Conservation (phyloP, 768 basidiomycete genomes). For the Crepidotus variabilis region DNA sequence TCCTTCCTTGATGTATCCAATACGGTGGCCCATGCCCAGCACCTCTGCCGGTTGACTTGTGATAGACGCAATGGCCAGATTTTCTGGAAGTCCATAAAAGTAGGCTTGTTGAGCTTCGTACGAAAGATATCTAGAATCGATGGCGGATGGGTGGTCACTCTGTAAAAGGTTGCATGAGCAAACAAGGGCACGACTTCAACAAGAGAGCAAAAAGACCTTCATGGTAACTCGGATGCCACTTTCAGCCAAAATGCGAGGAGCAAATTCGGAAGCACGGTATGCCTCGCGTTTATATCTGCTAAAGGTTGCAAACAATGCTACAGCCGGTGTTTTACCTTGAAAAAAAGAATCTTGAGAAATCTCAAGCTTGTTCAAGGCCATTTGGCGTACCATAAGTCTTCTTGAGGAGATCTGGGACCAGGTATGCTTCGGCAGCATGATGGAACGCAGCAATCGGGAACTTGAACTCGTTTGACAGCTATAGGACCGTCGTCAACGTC, state of each 20-base stretch:
- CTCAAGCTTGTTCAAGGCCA: not conserved
- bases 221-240: slow-evolving; percentile 66
- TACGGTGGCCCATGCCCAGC: slow-evolving; percentile 75
- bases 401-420: slow-evolving; percentile 76
- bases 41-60: slow-evolving; percentile 69
- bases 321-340: slow-evolving; percentile 62
- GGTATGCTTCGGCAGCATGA: slow-evolving; percentile 77
- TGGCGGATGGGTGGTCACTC: slow-evolving; percentile 58
- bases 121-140: slow-evolving; percentile 72
- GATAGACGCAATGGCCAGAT: slow-evolving; percentile 70
- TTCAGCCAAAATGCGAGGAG: slow-evolving; percentile 68
- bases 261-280: slow-evolving; percentile 77
- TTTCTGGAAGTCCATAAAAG: slow-evolving; percentile 71
- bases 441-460: slow-evolving; percentile 78
- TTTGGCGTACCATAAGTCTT: slow-evolving; percentile 48
- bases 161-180: slow-evolving; percentile 18
- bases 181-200: not conserved
- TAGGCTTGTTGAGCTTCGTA: slow-evolving; percentile 85
- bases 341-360: not conserved
- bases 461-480: slow-evolving; percentile 83
- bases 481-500: slow-evolving; percentile 6
- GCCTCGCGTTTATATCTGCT: slow-evolving; percentile 76
- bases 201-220: slow-evolving; percentile 44
- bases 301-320: slow-evolving; percentile 71
- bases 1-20: slow-evolving; percentile 74